These are phyloP conservation scores for Penicillium angulare DNA, from an alignment of 495 filamentous ascomycete genomes.

Conservation along the genomic window DNA sequence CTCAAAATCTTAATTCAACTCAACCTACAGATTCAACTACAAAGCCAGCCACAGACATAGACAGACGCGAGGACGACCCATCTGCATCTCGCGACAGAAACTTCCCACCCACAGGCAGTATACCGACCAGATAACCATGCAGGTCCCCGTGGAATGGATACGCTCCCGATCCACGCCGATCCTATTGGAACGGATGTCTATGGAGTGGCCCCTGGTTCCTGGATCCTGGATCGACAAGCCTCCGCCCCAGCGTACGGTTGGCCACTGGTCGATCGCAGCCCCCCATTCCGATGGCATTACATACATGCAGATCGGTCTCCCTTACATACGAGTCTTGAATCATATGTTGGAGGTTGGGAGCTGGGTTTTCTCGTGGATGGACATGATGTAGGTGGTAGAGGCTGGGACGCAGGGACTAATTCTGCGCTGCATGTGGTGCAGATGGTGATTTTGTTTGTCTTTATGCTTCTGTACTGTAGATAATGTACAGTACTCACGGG, in stretches of 20 bases:
- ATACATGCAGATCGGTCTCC: constrained; percentile 11
- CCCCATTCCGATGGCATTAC: constrained; percentile 10
- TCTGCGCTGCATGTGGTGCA: not conserved
- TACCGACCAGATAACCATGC: constrained; percentile 3
- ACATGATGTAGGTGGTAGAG: not conserved
- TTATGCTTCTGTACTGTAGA: no score
- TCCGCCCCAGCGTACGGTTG: not conserved
- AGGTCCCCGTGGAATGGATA: constrained; percentile 13
- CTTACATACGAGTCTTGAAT: constrained; percentile 7
- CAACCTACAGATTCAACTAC: no score
- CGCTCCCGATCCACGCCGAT: constrained; percentile 9
- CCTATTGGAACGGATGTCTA: not conserved
- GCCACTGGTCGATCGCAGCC: not conserved
- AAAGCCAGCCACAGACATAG: not conserved
- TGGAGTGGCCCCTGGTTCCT: constrained; percentile 1
- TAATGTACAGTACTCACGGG: no score
- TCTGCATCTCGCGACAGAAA: not conserved
- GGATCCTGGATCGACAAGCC: constrained; percentile 7
- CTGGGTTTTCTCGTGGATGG: not conserved
- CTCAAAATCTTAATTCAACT: no score
- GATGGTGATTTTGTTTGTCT: not conserved
- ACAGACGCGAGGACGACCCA: not conserved
- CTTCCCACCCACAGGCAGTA: not conserved
- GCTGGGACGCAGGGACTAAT: not conserved
- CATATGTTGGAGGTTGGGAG: not conserved